Evolutionary conservation across 1,284 basidiomycete genomes (phyloP).

Genomic region (Leccinum subrobustum): DNA sequence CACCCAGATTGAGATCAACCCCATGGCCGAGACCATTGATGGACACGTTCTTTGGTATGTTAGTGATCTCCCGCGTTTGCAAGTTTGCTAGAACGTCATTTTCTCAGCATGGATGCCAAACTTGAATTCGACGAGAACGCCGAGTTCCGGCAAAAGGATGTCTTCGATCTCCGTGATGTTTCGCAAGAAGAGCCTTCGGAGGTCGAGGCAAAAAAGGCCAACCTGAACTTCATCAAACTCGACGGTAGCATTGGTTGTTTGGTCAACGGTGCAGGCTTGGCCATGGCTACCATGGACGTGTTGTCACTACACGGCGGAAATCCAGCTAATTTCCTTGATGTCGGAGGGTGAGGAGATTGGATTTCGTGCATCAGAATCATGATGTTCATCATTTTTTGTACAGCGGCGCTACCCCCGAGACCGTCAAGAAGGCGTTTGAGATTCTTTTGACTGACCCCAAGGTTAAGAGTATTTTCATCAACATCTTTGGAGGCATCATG

Average conservation of each 20-base stretch:
- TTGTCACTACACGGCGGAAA: constrained; percentile 93
- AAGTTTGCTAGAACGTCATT: constrained; percentile 8
- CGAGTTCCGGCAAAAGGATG: constrained; percentile 92
- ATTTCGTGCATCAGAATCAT: constrained; percentile 2
- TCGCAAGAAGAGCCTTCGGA: constrained; percentile 97
- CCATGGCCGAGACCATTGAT: constrained; percentile 92
- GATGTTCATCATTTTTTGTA: constrained; percentile 11
- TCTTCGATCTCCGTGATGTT: constrained; percentile 89
- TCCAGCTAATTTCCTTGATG: constrained; percentile 98
- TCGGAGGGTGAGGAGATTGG: constrained; percentile 70
- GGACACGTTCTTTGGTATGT: constrained; percentile 90
- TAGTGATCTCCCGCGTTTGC: constrained; percentile 3
- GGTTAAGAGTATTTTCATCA: constrained; percentile 99
- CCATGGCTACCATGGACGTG: constrained; percentile 99
- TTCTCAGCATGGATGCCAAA: constrained; percentile 95
- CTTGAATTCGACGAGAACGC: constrained; percentile 99
- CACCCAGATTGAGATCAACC: constrained; percentile 99
- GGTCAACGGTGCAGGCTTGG: constrained; percentile 98
- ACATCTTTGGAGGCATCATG: constrained; percentile 97
- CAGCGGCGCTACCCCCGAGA: constrained; percentile 95
- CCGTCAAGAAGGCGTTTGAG: constrained; percentile 99
- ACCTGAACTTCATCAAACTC: constrained; percentile 99
- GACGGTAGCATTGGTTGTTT: constrained; percentile 98
- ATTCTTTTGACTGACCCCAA: constrained; percentile 88
- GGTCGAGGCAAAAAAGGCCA: constrained; percentile 92